Conservation (phyloP, 1,139 yeast species). For the Blastobotrys indianensis region DNA sequence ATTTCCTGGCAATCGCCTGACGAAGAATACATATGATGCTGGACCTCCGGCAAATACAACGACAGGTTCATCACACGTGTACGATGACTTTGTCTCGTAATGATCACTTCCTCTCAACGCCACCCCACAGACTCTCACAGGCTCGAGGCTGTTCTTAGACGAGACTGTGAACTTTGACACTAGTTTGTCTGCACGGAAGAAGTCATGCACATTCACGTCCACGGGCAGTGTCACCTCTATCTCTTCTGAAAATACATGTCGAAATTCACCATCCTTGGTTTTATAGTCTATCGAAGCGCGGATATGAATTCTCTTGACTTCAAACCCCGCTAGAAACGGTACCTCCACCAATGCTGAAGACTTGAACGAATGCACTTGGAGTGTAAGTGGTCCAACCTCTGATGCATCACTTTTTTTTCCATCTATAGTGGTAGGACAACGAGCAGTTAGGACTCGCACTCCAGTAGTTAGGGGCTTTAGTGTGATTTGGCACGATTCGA, state of each 20-base stretch:
- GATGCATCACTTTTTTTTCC: not conserved
- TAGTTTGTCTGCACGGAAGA: slow-evolving; percentile 49
- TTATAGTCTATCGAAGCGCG: slow-evolving; percentile 8
- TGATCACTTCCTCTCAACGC: slow-evolving; percentile 38
- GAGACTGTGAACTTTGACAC: slow-evolving; percentile 67
- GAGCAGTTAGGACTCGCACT: slow-evolving; percentile 15
- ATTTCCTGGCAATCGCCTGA: slow-evolving; percentile 30
- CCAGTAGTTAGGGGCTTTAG: slow-evolving; percentile 19
- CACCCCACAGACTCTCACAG: slow-evolving; percentile 49
- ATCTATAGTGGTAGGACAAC: slow-evolving; percentile 7
- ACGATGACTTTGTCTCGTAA: slow-evolving; percentile 39
- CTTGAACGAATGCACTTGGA: not conserved
- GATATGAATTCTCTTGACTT: slow-evolving; percentile 8
- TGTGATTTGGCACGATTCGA: slow-evolving; percentile 13
- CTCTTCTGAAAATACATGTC: slow-evolving; percentile 17
- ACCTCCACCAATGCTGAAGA: slow-evolving; percentile 1
- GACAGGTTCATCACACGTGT: slow-evolving; percentile 31
- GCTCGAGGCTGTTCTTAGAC: slow-evolving; percentile 46
- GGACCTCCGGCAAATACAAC: slow-evolving; percentile 69
- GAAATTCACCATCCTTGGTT: slow-evolving; percentile 17
- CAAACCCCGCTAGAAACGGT: slow-evolving; percentile 12
- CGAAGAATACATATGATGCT: slow-evolving; percentile 52
- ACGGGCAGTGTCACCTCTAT: slow-evolving; percentile 39
- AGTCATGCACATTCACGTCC: slow-evolving; percentile 74
- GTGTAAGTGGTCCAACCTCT: slow-evolving; percentile 5